Percentiles rank a stretch among this genome's conserved stretches.
Conservation (phyloP, 2,329 filamentous ascomycete genomes). For the Alternaria brassicae region DNA sequence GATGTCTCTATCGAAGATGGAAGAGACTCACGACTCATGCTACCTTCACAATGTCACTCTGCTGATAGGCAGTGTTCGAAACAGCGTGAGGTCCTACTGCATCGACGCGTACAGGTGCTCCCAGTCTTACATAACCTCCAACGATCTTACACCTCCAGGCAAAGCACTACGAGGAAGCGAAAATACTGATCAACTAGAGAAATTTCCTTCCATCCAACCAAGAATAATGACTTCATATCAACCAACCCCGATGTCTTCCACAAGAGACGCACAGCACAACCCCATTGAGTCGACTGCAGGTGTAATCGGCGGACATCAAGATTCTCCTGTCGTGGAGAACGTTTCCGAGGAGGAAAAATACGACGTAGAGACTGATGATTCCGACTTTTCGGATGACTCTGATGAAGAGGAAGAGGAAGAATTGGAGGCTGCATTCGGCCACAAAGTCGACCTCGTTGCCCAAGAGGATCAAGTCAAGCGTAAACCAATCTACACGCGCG, state of each 20-base stretch:
- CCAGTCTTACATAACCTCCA: neutral
- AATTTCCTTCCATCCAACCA: neutral
- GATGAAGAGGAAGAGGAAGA: neutral
- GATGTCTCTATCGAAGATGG: neutral
- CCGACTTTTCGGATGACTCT: neutral
- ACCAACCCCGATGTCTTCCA: neutral
- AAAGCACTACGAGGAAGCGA: neutral
- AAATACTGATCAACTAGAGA: neutral
- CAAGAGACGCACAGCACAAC: neutral
- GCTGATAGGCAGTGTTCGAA: neutral
- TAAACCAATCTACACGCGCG: constrained; percentile 4
- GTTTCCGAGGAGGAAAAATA: neutral
- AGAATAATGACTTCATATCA: neutral
- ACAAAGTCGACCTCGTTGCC: neutral
- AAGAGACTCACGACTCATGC: neutral
- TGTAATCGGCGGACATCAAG: neutral
- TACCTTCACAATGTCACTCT: neutral
- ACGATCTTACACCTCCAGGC: neutral
- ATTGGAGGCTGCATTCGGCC: neutral
- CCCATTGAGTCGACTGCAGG: neutral
- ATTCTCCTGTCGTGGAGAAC: neutral
- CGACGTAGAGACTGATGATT: neutral
- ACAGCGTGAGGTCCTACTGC: neutral
- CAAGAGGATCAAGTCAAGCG: neutral
- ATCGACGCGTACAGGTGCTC: neutral